A percentile compares a stretch with the other conserved stretches of the same genome.
Conservation (phyloP, 2,329 filamentous ascomycete genomes). For the Aphanocladium album region DNA sequence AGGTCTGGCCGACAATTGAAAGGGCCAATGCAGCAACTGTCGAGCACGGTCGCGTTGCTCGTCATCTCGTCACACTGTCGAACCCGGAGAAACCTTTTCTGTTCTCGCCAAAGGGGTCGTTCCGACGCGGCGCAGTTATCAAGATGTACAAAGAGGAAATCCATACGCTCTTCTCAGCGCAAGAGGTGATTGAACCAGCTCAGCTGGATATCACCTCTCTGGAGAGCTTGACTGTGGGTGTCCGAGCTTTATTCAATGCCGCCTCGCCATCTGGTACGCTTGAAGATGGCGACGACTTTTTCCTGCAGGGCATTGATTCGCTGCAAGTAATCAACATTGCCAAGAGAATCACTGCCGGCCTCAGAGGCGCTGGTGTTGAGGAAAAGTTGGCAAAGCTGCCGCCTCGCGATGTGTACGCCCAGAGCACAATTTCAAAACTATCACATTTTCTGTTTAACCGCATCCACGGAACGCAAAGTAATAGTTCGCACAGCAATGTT, state of each 20-base stretch:
- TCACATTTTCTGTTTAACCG: constrained; percentile 18
- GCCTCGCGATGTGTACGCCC: constrained; percentile 25
- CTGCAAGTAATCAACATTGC: constrained; percentile 29
- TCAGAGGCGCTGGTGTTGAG: constrained; percentile 17
- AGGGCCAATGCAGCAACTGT: constrained; percentile 39
- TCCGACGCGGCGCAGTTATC: constrained; percentile 36
- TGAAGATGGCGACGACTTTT: constrained; percentile 29
- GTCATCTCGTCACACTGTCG: constrained; percentile 34
- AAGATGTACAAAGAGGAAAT: constrained; percentile 40
- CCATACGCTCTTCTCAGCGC: constrained; percentile 33
- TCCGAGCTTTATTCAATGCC: constrained; percentile 19
- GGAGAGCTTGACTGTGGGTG: constrained; percentile 20
- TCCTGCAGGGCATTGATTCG: constrained; percentile 35
- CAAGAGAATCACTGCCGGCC: constrained; percentile 17
- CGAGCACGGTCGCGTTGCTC: constrained; percentile 41
- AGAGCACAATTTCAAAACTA: constrained; percentile 24
- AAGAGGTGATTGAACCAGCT: constrained; percentile 15
- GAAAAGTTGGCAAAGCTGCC: constrained; percentile 16
- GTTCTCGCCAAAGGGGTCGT: constrained; percentile 40
- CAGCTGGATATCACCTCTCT: constrained; percentile 20
- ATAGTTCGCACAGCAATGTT: constrained; percentile 11
- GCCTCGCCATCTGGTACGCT: constrained; percentile 17
- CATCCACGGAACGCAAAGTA: not conserved
- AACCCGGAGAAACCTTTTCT: constrained; percentile 37
- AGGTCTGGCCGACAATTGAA: constrained; percentile 39